phyloP scores from a whole-genome alignment of 257 asterid species.

The Solanum ahanhuiri region DNA sequence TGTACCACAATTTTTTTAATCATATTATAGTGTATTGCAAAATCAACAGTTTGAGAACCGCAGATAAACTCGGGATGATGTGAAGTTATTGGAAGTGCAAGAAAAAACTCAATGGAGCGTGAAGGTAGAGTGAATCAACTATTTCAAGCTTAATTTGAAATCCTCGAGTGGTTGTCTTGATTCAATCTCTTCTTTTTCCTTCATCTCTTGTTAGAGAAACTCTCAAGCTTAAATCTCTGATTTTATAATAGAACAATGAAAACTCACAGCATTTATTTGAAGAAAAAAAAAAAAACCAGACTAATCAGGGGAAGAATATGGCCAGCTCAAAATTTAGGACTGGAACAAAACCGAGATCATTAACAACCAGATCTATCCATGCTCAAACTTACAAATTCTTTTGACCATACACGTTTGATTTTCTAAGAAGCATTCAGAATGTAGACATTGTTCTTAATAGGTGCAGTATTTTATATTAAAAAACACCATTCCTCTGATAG shows the following conservation, averaged over 20 bases:
- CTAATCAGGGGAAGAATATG: neutral
- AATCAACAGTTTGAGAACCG: neutral
- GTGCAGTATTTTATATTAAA: neutral
- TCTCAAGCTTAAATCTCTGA: neutral
- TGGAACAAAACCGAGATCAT: neutral
- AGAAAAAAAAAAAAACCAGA: neutral
- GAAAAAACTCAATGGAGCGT: neutral
- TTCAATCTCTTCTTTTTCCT: neutral
- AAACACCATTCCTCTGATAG: neutral
- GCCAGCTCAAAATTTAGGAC: neutral
- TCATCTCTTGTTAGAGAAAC: neutral
- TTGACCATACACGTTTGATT: neutral
- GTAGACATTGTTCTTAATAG: neutral
- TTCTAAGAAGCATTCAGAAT: neutral
- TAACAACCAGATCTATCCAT: neutral
- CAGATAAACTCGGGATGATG: neutral
- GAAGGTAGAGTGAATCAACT: neutral
- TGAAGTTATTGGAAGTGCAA: neutral
- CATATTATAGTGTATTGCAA: neutral
- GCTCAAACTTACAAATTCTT: neutral
- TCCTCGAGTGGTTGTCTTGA: neutral
- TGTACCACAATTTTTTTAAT: neutral
- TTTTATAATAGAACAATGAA: neutral
- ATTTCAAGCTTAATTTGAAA: neutral
- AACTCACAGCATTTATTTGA: neutral